Evolutionary conservation across 2,329 filamentous ascomycete genomes (phyloP).

Genomic region (Hymenoscyphus repandus): DNA sequence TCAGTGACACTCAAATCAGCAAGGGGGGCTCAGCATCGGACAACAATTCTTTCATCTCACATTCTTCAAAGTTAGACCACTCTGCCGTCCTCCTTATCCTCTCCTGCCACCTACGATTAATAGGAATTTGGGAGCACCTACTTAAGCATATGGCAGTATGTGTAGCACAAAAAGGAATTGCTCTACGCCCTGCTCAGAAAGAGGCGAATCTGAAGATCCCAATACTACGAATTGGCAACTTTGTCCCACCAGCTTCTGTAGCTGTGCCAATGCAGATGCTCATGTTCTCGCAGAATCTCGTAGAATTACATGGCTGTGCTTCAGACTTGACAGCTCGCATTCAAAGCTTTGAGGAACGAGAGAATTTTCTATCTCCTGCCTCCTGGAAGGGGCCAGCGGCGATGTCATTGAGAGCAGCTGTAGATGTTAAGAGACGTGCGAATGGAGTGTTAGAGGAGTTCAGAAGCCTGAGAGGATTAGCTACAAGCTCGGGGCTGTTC

Average conservation of each 20-base stretch:
- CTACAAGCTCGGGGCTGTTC: no score
- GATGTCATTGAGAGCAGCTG: no score
- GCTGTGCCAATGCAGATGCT: constrained; percentile 21
- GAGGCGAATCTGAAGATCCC: constrained; percentile 3
- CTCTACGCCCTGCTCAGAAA: constrained; percentile 1
- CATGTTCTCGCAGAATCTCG: constrained; percentile 16
- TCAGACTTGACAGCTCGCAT: constrained; percentile 9
- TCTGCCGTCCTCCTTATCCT: constrained; percentile 20
- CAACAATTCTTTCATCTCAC: not conserved
- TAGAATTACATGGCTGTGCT: constrained; percentile 16
- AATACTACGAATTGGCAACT: constrained; percentile 19
- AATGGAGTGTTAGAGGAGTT: no score
- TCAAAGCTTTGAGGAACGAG: no score
- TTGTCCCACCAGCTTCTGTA: constrained; percentile 11
- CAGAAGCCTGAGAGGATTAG: no score
- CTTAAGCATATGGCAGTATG: constrained; percentile 21
- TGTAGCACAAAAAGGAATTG: constrained; percentile 9
- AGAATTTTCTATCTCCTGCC: no score
- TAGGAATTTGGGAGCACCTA: constrained; percentile 20
- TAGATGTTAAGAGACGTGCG: no score
- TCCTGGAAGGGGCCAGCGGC: no score
- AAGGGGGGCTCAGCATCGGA: not conserved
- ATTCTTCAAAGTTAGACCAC: constrained; percentile 13
- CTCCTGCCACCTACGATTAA: constrained; percentile 25
- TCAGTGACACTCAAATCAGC: no score